Evolutionary conservation across 768 basidiomycete genomes (phyloP), one percentile per base, ranked within the genome.

Genomic region (Leccinum uliginosum): DNA sequence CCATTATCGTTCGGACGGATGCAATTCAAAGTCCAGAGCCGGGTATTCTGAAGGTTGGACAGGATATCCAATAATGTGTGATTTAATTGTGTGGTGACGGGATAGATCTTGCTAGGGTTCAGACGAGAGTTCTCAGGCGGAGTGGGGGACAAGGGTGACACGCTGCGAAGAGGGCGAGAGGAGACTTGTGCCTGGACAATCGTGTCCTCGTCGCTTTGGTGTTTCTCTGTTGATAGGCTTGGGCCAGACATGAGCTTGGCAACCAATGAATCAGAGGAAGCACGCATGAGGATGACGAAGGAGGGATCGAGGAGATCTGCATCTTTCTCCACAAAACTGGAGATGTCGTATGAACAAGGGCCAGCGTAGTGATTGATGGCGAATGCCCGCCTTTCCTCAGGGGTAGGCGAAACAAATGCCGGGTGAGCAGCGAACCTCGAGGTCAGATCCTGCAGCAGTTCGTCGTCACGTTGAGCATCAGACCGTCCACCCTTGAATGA

Each of bases 181-280:
- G 83, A 82, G 8, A 86, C 82, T 62, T 86, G 84, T 24, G 84
- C 82, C 63, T 85, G 83, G 29, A 85, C 84, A 56, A 84, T 78
- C 59, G 78, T 83, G 57, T 69, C 70, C 45, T 78, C 73, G 58
- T 86, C 85, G 55, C 82, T 78, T 19, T 78, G 77, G 55, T 86
- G 85, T 49, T 73, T 75, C 70, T 86, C 84, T 1, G 75, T 74
- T 12, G 84, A 80, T 61, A 86, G 67, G 57, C 82, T 80, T 32
- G 84, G 82, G 3, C 85, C 84, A 8, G 82, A 83, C 66, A 85
- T 77, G 57, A 86, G 78, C 65, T 84, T 85, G 24, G 78, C 71
- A 59, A 85, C 74, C 65, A 85, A 80, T 8, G 78, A 67, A 60
- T 85, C 83, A 3, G 72, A 65, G 3, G 82, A 83, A 43, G 71